Base-by-base conservation (phyloP, 805 yeast species). In the Schwanniomyces yamadae region DNA sequence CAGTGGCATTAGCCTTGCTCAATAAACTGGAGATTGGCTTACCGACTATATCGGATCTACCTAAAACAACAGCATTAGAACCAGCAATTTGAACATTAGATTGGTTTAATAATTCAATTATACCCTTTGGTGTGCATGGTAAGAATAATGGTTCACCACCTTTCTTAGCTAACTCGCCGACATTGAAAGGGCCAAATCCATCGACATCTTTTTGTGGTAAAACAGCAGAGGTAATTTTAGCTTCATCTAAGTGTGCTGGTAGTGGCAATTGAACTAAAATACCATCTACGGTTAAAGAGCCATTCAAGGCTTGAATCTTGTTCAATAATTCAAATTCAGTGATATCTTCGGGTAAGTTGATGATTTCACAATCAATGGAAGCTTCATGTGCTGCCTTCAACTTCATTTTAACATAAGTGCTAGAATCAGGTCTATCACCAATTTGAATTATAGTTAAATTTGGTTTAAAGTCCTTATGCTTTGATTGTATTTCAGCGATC, bases 91-190 rank as follows among this genome's bases (percentile, higher is more conserved):
- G 59, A 15, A 82, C 73, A 13, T 77, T 73, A 21, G 84, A 69
- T 44, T 75, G 71, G 45, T 76, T 63, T 40, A 85, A 65, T 44
- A 85, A 65, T 51, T 77, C 75, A 62, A 85, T 74, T 48, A 84
- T 78, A 18, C 95, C 95, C 59, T 82, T 75, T 34, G 95, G 95
- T 14, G 95, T 85, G 58, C 95, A 85, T 25, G 95, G 95, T 51
- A 82, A 66, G 59, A 80, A 85, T 39, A 59, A 57, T 24, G 95
- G 93, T 15, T 68, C 52, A 27, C 91, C 93, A 41, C 80, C 82
- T 55, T 75, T 80, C 55, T 84, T 84, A 46, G 83, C 71, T 46
- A 85, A 68, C 54, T 84, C 90, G 39, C 93, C 93, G 26, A 82
- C 80, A 56, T 85, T 85, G 64, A 59, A 77, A 39, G 86, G 81